These are phyloP conservation scores for Talaromyces rugulosus DNA, from an alignment of 2,329 filamentous ascomycete genomes.

Conservation along the genomic window DNA sequence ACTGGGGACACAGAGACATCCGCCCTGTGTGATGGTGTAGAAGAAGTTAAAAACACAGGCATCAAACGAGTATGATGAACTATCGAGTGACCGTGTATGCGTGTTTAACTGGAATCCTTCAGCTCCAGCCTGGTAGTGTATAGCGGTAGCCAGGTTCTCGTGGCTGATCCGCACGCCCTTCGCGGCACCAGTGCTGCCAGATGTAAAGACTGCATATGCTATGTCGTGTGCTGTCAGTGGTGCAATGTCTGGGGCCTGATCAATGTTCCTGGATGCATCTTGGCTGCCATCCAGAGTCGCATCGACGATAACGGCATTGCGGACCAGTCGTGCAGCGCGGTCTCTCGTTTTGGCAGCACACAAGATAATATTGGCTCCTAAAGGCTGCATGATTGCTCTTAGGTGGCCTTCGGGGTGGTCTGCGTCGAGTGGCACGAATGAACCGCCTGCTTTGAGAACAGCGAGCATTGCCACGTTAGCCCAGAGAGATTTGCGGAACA, in stretches of 20 bases:
- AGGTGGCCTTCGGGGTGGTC: neutral
- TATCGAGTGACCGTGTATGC: conserved; percentile 56
- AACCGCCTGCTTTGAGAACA: conserved; percentile 3
- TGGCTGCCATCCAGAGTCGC: too few relatives aligned
- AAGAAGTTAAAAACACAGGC: conserved; percentile 47
- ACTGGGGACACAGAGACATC: conserved; percentile 49
- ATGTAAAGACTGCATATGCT: conserved; percentile 6
- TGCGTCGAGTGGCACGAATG: conserved; percentile 7
- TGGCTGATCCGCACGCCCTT: conserved; percentile 4
- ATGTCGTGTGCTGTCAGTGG: too few relatives aligned
- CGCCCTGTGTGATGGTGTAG: conserved; percentile 46
- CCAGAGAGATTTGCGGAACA: conserved; percentile 7
- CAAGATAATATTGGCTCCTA: neutral
- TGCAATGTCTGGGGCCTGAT: too few relatives aligned
- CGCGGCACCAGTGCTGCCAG: conserved; percentile 5
- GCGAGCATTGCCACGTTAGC: conserved; percentile 7
- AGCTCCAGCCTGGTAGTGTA: conserved; percentile 43
- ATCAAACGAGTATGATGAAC: conserved; percentile 51
- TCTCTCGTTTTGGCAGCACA: neutral
- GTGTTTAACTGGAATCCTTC: conserved; percentile 46
- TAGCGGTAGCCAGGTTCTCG: conserved; percentile 48
- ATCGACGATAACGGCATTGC: neutral
- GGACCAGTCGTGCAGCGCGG: neutral
- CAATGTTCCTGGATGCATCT: too few relatives aligned
- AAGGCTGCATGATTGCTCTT: neutral